Base-by-base conservation (phyloP, 164 flowering plant species). In the Nymphaea thermarum region DNA sequence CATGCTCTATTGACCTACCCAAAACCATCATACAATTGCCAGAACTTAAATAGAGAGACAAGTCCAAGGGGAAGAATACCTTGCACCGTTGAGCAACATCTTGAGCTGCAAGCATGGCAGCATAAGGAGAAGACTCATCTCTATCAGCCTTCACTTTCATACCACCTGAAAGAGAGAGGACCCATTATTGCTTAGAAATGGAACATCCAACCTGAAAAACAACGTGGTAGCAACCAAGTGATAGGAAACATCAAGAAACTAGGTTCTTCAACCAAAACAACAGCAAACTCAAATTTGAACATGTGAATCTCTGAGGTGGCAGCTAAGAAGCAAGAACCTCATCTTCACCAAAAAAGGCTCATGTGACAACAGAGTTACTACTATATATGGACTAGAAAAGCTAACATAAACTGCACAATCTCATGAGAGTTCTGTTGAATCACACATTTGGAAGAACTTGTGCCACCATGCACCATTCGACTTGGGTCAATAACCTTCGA, bases 81-180 rank as follows among this genome's bases (percentile, higher is more conserved):
- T 87, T 87, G 92, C 89, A 85, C 62, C 87, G 64, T 65, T 74
- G 78, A 10, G 89, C 69, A 67, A 87, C 89, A 78, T 87, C 92
- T 61, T 87, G 91, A 4, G 91, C 84, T 12, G 89, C 89, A 81
- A 87, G 87, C 89, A 87, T 85, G 64, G 90, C 90, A 8, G 90
- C 90, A 80, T 86, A 86, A 7, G 90, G 90, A 2, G 90, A 86
- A 6, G 90, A 86, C 55, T 86, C 90, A 80, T 86, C 90, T 63
- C 90, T 76, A 43, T 86, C 90, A 44, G 90, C 90, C 63, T 86
- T 86, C 4, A 86, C 90, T 76, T 86, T 86, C 90, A 86, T 86
- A 1, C 90, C 90, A 71, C 90, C 90, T 86, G 75, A 43, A 5
- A 17, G n/a, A 62, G 11, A 8, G n/a, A 62, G 42, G n/a, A 12